Evolutionary conservation across 1,284 basidiomycete species (phyloP), one percentile per base, ranked within the genome.

Genomic region (Nidula niveotomentosa): DNA sequence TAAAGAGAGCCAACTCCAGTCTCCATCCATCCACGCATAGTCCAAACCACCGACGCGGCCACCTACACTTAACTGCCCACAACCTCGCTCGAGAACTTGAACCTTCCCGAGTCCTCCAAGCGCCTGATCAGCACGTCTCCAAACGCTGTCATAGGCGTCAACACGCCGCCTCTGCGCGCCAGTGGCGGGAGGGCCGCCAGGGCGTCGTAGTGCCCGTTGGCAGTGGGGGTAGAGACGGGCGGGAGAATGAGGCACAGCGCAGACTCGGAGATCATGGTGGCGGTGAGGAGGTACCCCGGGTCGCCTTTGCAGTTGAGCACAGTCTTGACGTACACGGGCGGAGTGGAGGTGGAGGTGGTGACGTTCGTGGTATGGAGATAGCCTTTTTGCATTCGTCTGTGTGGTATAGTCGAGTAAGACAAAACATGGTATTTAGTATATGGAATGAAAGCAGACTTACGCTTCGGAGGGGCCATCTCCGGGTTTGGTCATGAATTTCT

Each of bases 141-240:
- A 53, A 94, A 80, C 1, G 90, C 90, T 1, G 83, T 84, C 62
- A 87, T 81, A 0, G 92, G 85, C 1, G 93, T 96, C 49, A 95
- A 75, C 1, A 94, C 72, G 8, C 94, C 93, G 13, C 93, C 93
- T 53, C 74, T 62, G 35, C 71, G 76, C 1, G 79, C 86, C 6
- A 88, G 69, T 0, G 76, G 62, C 0, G 90, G 80, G 2, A 91
- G 79, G 3, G 59, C 52, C 59, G 66, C 57, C 8, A 64, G 49
- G 37, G 64, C 58, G 46, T 61, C 50, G 43, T 60, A 62, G 59
- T 49, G 2, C 58, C 53, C 43, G 36, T 34, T 18, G n/a, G 60
- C 44, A 1, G 55, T 39, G 43, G 59, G 53, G 9, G 69, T 69
- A 6, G 73, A 41, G 37, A 41, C 70, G 3, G 76, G 73, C 3